Evolutionary conservation across 176 grass and related monocot genomes (phyloP).

Genomic region (Stipa capillata): DNA sequence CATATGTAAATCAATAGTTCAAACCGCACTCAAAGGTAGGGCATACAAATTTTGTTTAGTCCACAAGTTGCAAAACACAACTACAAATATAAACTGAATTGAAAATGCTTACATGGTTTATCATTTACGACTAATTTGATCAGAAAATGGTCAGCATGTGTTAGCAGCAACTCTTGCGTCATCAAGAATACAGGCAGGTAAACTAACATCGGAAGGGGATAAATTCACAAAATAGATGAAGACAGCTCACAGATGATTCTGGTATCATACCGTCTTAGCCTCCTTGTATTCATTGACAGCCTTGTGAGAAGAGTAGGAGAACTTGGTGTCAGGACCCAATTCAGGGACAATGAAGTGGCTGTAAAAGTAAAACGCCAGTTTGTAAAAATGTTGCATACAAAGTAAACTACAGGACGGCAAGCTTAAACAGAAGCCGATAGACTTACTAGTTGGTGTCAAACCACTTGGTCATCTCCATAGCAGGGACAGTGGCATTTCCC

Average conservation of each 20-base stretch:
- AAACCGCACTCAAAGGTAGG: too few relatives aligned
- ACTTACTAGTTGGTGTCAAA: slow-evolving; percentile 99
- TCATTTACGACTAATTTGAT: not conserved
- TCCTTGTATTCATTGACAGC: slow-evolving; percentile 84
- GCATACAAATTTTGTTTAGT: not conserved
- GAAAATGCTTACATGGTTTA: not conserved
- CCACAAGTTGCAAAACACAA: not conserved
- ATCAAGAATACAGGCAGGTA: not conserved
- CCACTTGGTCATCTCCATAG: slow-evolving; percentile 99
- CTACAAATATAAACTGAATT: not conserved
- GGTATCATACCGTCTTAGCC: slow-evolving; percentile 65
- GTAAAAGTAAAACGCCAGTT: not conserved
- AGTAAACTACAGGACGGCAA: not conserved
- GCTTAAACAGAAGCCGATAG: not conserved
- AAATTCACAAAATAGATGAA: not conserved
- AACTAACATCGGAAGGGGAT: not conserved
- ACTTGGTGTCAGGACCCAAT: slow-evolving; percentile 69
- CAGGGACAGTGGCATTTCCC: slow-evolving; percentile 84
- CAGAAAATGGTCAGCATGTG: not conserved
- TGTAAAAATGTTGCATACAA: not conserved
- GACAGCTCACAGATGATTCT: not conserved
- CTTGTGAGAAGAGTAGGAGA: slow-evolving; percentile 83
- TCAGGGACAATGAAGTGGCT: slow-evolving; percentile 97
- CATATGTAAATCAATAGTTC: too few relatives aligned
- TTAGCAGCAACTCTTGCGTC: not conserved